Evolutionary conservation across 2,329 filamentous ascomycete species (phyloP).

Genomic region (Septoria linicola): DNA sequence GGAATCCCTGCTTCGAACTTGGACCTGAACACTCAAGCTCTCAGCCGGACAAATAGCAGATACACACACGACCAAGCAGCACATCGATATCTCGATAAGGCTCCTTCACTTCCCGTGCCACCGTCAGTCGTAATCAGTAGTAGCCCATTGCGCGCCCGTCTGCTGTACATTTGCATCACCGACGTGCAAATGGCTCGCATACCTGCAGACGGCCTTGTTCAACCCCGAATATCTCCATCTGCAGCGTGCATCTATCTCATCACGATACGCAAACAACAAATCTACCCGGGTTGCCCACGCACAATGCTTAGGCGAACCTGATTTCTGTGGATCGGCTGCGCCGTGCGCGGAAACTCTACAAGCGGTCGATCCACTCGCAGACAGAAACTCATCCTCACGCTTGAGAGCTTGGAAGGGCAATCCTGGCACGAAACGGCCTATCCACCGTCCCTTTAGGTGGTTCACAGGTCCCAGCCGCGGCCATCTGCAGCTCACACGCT

Average conservation of each 20-base stretch:
- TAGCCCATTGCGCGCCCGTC: not conserved
- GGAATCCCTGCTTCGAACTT: too few relatives aligned
- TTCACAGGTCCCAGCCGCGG: slow-evolving; percentile 12
- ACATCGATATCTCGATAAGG: not conserved
- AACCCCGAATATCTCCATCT: not conserved
- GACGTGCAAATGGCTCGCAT: slow-evolving; percentile 3
- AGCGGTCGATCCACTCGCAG: slow-evolving; percentile 23
- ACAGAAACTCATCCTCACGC: slow-evolving; percentile 21
- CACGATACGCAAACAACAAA: not conserved
- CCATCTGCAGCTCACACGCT: too few relatives aligned
- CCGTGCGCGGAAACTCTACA: slow-evolving; percentile 23
- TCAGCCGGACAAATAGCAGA: too few relatives aligned
- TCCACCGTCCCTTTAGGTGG: slow-evolving; percentile 16
- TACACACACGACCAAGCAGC: too few relatives aligned
- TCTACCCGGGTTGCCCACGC: slow-evolving; percentile 15
- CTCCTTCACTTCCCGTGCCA: slow-evolving; percentile 3
- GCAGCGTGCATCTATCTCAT: not conserved
- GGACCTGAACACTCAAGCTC: too few relatives aligned
- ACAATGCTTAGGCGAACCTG: slow-evolving; percentile 18
- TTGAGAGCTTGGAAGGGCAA: slow-evolving; percentile 12
- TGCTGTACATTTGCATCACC: not conserved
- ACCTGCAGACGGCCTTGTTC: not conserved
- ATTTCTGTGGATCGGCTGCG: slow-evolving; percentile 18
- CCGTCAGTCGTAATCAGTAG: too few relatives aligned
- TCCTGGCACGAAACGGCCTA: slow-evolving; percentile 25